These are phyloP conservation scores for Scheffersomyces stipitis DNA, from an alignment of 805 yeast genomes.

Conservation along the genomic window DNA sequence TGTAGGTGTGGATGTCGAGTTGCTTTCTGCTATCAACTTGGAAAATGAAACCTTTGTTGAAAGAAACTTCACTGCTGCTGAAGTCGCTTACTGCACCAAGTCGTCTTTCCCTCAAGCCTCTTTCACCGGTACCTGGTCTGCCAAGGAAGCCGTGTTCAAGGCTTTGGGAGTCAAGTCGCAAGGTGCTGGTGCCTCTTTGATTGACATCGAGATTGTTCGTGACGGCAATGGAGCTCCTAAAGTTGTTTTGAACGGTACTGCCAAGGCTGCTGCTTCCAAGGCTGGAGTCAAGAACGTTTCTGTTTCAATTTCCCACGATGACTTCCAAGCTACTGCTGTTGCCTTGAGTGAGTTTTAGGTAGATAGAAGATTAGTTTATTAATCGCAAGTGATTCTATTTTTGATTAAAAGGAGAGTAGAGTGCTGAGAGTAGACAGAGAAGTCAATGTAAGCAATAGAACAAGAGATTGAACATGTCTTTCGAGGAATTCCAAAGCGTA, in stretches of 20 bases:
- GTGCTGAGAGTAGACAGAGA: too few species aligned
- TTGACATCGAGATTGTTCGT: constrained; percentile 84
- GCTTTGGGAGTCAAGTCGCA: constrained; percentile 83
- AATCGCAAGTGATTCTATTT: too few species aligned
- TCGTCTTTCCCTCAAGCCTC: constrained; percentile 85
- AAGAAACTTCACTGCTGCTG: constrained; percentile 85
- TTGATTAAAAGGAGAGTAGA: too few species aligned
- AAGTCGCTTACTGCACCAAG: constrained; percentile 71
- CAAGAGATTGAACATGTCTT: too few species aligned
- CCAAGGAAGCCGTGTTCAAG: constrained; percentile 98
- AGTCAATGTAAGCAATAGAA: too few species aligned
- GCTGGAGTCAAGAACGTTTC: constrained; percentile 71
- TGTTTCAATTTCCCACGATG: constrained; percentile 95
- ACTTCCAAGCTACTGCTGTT: constrained; percentile 95
- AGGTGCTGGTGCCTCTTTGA: constrained; percentile 94
- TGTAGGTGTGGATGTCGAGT: constrained; percentile 97
- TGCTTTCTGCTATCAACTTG: constrained; percentile 74
- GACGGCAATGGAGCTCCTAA: constrained; percentile 76
- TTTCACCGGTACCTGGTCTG: constrained; percentile 98
- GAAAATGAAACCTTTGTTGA: constrained; percentile 89
- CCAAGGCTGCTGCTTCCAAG: constrained; percentile 66
- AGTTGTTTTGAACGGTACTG: constrained; percentile 75
- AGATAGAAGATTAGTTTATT: background rate
- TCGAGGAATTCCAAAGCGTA: too few species aligned
- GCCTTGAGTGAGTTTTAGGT: constrained; percentile 66